Evolutionary conservation across 192 early-diverging fungal genomes (phyloP).

Genomic region (Podila epicladia): DNA sequence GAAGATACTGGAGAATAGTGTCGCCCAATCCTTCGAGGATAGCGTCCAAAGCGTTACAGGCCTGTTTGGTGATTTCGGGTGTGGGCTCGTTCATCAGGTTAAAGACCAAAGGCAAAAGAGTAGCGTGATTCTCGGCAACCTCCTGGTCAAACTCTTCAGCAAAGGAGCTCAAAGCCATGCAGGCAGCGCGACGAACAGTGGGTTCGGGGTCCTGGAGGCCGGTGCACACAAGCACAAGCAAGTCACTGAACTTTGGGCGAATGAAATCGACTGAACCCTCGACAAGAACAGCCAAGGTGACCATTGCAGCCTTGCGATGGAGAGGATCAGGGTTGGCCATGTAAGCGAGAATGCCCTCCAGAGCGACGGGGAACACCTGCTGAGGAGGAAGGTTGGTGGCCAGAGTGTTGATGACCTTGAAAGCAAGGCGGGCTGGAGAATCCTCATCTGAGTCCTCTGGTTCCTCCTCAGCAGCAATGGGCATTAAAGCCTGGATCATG

Average conservation of each 20-base stretch:
- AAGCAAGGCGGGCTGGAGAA: conserved; percentile 73
- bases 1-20: conserved; percentile 83
- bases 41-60: conserved; percentile 88
- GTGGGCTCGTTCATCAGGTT: conserved; percentile 82
- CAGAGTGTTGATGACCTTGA: conserved; percentile 78
- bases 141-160: conserved; percentile 86
- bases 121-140: conserved; percentile 82
- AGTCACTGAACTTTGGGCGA: conserved; percentile 78
- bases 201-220: conserved; percentile 85
- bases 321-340: conserved; percentile 81
- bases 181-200: conserved; percentile 84
- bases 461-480: conserved; percentile 85
- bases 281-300: conserved; percentile 77
- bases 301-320: conserved; percentile 88
- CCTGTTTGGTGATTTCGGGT: conserved; percentile 78
- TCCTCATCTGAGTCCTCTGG: conserved; percentile 86
- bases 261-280: conserved; percentile 92
- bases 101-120: conserved; percentile 87
- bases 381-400: conserved; percentile 87
- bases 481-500: conserved; percentile 83
- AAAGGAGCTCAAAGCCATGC: conserved; percentile 85
- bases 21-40: conserved; percentile 88
- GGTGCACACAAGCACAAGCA: conserved; percentile 77
- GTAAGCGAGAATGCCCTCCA: conserved; percentile 77
- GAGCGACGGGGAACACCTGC: conserved; percentile 86